phyloP scores from a whole-genome alignment of 2,329 filamentous ascomycete genomes.

The Sclerotinia sclerotiorum region DNA sequence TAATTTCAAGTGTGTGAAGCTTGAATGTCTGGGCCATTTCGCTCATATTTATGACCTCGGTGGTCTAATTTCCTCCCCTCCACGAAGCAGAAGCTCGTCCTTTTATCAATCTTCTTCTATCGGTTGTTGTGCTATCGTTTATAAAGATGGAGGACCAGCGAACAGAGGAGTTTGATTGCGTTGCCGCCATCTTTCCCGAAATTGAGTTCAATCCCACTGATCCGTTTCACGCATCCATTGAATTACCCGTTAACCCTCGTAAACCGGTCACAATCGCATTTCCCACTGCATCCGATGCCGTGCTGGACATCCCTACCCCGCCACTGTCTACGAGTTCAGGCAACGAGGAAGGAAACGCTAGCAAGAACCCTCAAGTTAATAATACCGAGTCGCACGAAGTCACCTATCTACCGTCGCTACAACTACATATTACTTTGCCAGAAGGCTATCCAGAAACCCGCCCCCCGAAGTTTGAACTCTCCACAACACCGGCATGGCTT shows the following conservation, averaged over 20 bases:
- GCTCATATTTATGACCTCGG: slow-evolving; percentile 22
- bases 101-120: slow-evolving; percentile 32
- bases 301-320: slow-evolving; percentile 36
- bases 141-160: slow-evolving; percentile 64
- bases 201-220: slow-evolving; percentile 49
- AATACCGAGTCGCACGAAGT: slow-evolving; percentile 36
- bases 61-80: slow-evolving; percentile 9
- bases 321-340: slow-evolving; percentile 32
- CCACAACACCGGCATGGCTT: slow-evolving; percentile 59
- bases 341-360: slow-evolving; percentile 17
- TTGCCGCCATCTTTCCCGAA: slow-evolving; percentile 67
- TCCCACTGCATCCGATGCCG: slow-evolving; percentile 48
- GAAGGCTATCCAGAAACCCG: slow-evolving; percentile 55
- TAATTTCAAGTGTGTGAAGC: neutral
- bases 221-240: slow-evolving; percentile 51
- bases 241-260: slow-evolving; percentile 57
- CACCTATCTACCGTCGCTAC: slow-evolving; percentile 57
- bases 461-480: slow-evolving; percentile 53
- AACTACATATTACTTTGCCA: slow-evolving; percentile 55
- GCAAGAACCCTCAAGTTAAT: slow-evolving; percentile 18
- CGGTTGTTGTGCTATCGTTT: slow-evolving; percentile 37
- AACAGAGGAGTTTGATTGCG: slow-evolving; percentile 57
- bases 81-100: slow-evolving; percentile 32
- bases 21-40: neutral
- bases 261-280: slow-evolving; percentile 58